Conservation (phyloP, 306 rosid species). For the Dalbergia oliveri region DNA sequence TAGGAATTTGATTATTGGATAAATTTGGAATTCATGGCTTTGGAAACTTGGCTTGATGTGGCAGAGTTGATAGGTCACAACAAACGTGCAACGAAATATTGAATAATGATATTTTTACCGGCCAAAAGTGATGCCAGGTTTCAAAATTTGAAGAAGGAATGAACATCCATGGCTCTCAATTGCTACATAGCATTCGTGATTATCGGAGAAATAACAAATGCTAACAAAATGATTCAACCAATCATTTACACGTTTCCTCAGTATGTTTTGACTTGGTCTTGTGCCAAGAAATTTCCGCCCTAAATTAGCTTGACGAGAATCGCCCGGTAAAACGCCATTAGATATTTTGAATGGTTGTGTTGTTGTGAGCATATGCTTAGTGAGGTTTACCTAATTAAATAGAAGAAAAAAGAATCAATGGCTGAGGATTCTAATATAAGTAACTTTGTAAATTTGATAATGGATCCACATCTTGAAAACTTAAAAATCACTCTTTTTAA, state of each 20-base stretch:
- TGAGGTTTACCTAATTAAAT: not conserved
- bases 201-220: slow-evolving; percentile 18
- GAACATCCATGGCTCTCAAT: slow-evolving; percentile 6
- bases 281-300: not conserved
- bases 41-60: not conserved
- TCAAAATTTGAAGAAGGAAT: slow-evolving; percentile 36
- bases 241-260: not conserved
- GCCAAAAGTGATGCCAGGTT: not conserved
- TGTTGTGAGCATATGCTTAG: not conserved
- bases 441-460: too few relatives aligned
- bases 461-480: too few relatives aligned
- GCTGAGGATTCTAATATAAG: too few relatives aligned
- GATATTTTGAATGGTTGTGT: slow-evolving; percentile 13
- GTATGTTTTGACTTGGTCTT: not conserved
- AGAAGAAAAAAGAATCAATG: too few relatives aligned
- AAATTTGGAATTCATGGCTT: not conserved
- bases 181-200: slow-evolving; percentile 15
- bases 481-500: too few relatives aligned
- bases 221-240: not conserved
- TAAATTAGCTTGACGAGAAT: not conserved
- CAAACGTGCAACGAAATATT: not conserved
- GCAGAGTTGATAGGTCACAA: too few relatives aligned
- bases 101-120: not conserved
- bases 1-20: not conserved
- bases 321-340: not conserved